Base-by-base conservation (phyloP, 805 yeast genomes). In the Candida endomychidarum region DNA sequence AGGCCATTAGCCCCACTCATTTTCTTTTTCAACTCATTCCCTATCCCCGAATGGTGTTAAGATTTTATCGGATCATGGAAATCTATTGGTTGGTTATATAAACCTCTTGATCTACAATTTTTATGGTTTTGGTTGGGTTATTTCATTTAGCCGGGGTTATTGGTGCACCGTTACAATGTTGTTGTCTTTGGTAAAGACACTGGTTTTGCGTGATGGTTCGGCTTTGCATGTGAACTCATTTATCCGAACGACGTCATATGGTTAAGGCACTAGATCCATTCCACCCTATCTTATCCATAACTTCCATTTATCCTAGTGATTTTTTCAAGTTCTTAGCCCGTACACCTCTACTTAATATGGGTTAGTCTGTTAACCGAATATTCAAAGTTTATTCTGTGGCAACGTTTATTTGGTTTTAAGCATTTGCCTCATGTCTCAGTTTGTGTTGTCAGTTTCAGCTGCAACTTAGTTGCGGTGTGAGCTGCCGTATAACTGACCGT, bases 171-270 rank as follows among this genome's bases (percentile, higher is more conserved):
- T 7, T 25, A 25, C 30, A 27, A 5, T 27, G 22, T 11, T 11
- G 14, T n/a, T 5, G 12, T 14, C 16, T 27, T 14, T 10, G 22
- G 22, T 20, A n/a, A n/a, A n/a, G n/a, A n/a, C n/a, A 23, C 5
- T 23, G 25, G n/a, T 23, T 20, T 23, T 23, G n/a, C n/a, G n/a
- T n/a, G n/a, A n/a, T n/a, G n/a, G 11, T 23, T 23, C 25, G 25
- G 25, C 25, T 23, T 23, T 30, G 34, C 34, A 30, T 30, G 34
- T 30, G 34, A 30, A 30, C 34, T 30, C 17, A 30, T 16, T 30
- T 30, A 30, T 30, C 34, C 34, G 34, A 30, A 20, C 15, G 20
- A 19, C 20, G 20, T 17, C 22, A 29, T 29, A 5, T 15, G 12
- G 28, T 25, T 9, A 23, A 7, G 7, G n/a, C 25, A 23, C 25